Evolutionary conservation across 768 basidiomycete species (phyloP), one percentile per base, ranked within the genome.

Genomic region (Rhizopogon sp.): DNA sequence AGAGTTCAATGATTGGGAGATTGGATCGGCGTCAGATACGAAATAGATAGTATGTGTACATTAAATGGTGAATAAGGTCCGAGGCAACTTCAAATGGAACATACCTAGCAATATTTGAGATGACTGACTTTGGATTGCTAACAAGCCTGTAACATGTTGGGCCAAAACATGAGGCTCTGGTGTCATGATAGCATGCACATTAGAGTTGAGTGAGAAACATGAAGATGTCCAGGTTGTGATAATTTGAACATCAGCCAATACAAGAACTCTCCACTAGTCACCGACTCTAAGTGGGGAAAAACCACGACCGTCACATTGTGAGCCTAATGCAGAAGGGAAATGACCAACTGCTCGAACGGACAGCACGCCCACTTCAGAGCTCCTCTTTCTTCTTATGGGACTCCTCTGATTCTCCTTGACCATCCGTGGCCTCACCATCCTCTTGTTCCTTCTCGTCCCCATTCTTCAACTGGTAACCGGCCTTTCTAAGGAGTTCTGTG

Each of bases 401-500:
- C 57, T 67, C 65, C 65, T 68, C 62, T 63, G 63, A 65, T 60
- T 69, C 60, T 54, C 67, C 67, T 56, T 69, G 62, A 45, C 61
- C 60, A 44, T 67, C 66, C 54, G 59, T 50, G 55, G 51, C 56
- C 58, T 64, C 62, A 54, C 53, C 60, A 33, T 55, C 50, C 55
- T 60, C 62, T 62, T 66, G 41, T 56, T 55, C 57, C 59, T 62
- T 66, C 43, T 72, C 73, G 50, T 69, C 71, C 47, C 70, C 72
- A 57, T 84, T 77, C 7, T 20, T 14, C 17, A 47, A 37, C 46
- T 49, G 46, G 59, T 73, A 75, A 3, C 83, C 80, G 17, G 79
- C 81, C 25, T 75, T 79, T 25, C 79, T 78, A 42, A 88, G 65
- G 39, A 76, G 74, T 13, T 81, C 76, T 40, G 74, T 72, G 43